phyloP scores from a whole-genome alignment of 768 basidiomycete genomes.

The Mycena sanguinolenta region DNA sequence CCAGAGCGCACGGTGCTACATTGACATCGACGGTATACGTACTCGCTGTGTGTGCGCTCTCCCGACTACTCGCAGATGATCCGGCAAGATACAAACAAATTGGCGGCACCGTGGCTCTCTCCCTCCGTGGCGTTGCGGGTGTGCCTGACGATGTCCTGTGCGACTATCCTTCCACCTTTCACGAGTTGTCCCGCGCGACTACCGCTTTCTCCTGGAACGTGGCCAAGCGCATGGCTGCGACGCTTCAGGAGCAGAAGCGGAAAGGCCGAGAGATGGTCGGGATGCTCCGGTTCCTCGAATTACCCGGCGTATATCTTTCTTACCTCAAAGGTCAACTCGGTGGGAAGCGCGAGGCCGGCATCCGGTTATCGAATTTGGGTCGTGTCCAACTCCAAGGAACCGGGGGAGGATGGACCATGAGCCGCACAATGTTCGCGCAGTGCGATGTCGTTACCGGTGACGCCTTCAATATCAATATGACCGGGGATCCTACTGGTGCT shows the following conservation, averaged over 20 bases:
- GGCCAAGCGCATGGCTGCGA: not conserved
- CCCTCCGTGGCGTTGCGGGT: conserved; percentile 19
- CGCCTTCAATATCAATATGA: not conserved
- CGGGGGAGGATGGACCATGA: not conserved
- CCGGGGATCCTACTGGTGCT: not conserved
- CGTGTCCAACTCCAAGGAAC: not conserved
- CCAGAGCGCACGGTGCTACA: conserved; percentile 28
- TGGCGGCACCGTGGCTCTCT: conserved; percentile 9
- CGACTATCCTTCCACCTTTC: conserved; percentile 6
- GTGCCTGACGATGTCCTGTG: conserved; percentile 10
- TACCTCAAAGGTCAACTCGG: conserved; percentile 14
- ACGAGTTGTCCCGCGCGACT: not conserved
- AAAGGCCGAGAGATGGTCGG: conserved; percentile 11
- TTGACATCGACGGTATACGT: conserved; percentile 20
- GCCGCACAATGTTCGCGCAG: not conserved
- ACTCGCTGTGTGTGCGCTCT: conserved; percentile 7
- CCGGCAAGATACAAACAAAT: conserved; percentile 7
- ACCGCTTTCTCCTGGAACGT: conserved; percentile 6
- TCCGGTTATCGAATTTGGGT: conserved; percentile 22
- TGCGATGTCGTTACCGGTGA: not conserved
- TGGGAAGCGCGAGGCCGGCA: conserved; percentile 11
- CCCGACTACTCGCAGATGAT: conserved; percentile 9
- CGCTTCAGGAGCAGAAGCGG: conserved; percentile 6
- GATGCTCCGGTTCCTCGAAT: conserved; percentile 4
- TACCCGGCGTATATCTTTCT: not conserved